A percentile compares a stretch with the other conserved stretches of the same genome.
Evolutionary conservation across 148 eudicot genomes (phyloP).

Genomic region (Pharnaceum exiguum): DNA sequence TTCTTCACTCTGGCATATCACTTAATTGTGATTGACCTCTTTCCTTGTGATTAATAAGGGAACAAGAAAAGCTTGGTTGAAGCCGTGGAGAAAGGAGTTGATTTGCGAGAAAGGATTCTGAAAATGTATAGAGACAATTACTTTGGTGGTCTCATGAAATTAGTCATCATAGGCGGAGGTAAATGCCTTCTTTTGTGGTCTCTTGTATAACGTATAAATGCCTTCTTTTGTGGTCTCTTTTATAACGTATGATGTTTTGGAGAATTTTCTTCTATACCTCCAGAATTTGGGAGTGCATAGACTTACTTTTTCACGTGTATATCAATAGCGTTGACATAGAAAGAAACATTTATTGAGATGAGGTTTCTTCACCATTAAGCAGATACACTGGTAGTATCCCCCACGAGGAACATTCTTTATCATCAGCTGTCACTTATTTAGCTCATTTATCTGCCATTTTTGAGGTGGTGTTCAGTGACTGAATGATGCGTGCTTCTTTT

Average conservation of each 20-base stretch:
- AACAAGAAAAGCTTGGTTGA: conserved; percentile 90
- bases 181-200: conserved; percentile 12
- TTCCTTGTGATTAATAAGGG: conserved; percentile 39
- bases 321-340: no score
- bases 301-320: no score
- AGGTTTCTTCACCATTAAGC: no score
- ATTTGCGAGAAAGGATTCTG: conserved; percentile 71
- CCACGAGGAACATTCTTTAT: no score
- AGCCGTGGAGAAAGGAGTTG: conserved; percentile 86
- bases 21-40: conserved; percentile 9
- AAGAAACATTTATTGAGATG: no score
- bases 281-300: no score
- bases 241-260: background rate
- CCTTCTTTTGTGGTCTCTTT: background rate
- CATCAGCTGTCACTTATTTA: no score
- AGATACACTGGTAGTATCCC: no score
- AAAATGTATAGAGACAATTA: conserved; percentile 68
- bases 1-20: conserved; percentile 8
- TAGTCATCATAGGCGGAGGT: conserved; percentile 96
- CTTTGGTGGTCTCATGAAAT: conserved; percentile 71
- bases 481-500: no score
- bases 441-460: no score
- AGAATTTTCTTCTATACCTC: no score
- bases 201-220: background rate
- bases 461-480: no score